Conservation (phyloP, 768 basidiomycete species). For the Phylloporus rhodoxanthus region DNA sequence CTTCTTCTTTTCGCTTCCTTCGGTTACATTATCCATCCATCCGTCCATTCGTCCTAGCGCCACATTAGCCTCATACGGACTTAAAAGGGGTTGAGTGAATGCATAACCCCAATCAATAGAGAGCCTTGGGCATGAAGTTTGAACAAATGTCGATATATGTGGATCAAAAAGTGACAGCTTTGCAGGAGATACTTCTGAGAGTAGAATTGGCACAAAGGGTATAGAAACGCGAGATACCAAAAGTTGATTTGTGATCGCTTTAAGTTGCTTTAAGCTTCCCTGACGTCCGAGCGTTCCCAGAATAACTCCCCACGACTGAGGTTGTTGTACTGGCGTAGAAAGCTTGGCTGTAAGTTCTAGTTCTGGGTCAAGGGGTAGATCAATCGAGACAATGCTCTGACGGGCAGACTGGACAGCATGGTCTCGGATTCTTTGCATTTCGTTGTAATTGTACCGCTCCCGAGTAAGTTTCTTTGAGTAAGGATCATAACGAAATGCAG, state of each 20-base stretch:
- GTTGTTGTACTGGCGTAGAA: conserved; percentile 11
- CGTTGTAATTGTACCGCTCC: conserved; percentile 82
- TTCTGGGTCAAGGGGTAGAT: conserved; percentile 5
- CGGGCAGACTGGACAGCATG: conserved; percentile 73
- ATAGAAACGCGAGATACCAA: conserved; percentile 47
- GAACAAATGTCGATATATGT: conserved; percentile 84
- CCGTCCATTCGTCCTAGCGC: conserved; percentile 61
- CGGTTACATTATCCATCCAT: conserved; percentile 50
- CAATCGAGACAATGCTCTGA: conserved; percentile 46
- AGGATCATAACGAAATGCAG: conserved; percentile 97
- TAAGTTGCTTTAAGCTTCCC: conserved; percentile 84
- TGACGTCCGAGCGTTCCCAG: conserved; percentile 93
- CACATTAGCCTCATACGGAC: conserved; percentile 89
- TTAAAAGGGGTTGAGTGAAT: conserved; percentile 81
- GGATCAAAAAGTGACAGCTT: conserved; percentile 82
- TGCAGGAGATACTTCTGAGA: conserved; percentile 95
- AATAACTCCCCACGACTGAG: conserved; percentile 76
- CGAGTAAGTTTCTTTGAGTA: conserved; percentile 96
- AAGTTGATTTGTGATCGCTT: conserved; percentile 75
- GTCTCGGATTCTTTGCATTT: conserved; percentile 75
- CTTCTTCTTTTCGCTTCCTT: conserved; percentile 14
- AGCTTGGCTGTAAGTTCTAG: conserved; percentile 14
- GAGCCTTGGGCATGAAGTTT: conserved; percentile 93
- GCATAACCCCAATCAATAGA: conserved; percentile 99
- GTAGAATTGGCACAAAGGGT: conserved; percentile 83